phyloP scores from a whole-genome alignment of 768 basidiomycete species.

The Tulasnella calospora region DNA sequence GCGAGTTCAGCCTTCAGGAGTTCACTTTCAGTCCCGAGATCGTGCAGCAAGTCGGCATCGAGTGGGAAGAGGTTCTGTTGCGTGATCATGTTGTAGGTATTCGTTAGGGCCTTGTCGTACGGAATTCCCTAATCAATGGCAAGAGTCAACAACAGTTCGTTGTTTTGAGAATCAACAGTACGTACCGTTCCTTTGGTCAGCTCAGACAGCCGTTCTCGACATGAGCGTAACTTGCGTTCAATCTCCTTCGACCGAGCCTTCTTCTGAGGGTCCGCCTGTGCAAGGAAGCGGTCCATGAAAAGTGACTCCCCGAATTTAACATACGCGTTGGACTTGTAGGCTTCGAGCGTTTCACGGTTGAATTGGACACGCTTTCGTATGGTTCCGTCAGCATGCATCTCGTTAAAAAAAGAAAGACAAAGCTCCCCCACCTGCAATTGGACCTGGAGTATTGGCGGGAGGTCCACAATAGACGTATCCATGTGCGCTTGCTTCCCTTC shows the following conservation, averaged over 20 bases:
- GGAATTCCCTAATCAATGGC: conserved; percentile 50
- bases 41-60: conserved; percentile 48
- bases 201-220: conserved; percentile 61
- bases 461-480: conserved; percentile 78
- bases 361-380: conserved; percentile 77
- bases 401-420: neutral
- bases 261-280: conserved; percentile 65
- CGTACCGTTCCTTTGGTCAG: conserved; percentile 69
- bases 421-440: conserved; percentile 76
- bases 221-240: conserved; percentile 57
- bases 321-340: conserved; percentile 94
- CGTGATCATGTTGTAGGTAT: conserved; percentile 55
- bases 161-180: neutral
- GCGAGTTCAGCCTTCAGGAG: conserved; percentile 55
- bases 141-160: neutral
- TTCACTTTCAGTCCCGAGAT: conserved; percentile 52
- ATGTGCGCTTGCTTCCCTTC: conserved; percentile 82
- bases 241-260: conserved; percentile 64
- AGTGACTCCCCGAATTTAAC: conserved; percentile 85
- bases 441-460: conserved; percentile 88
- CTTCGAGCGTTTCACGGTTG: conserved; percentile 82
- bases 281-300: conserved; percentile 88
- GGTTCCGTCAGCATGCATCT: neutral
- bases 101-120: conserved; percentile 52
- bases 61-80: conserved; percentile 44